Evolutionary conservation across 2,329 filamentous ascomycete species (phyloP).

Genomic region (Aspergillus sp.): DNA sequence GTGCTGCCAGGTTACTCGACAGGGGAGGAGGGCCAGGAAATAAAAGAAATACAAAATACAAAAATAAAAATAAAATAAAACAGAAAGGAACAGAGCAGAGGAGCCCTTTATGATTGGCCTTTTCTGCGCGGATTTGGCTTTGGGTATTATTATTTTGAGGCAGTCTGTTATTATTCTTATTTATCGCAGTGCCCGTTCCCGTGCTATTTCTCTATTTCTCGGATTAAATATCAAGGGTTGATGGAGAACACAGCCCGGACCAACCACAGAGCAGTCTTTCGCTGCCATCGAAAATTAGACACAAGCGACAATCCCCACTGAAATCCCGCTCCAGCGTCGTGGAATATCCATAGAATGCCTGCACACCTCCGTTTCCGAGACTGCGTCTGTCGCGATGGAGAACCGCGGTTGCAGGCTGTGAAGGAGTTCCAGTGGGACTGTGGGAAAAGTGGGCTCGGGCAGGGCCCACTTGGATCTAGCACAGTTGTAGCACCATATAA

Average conservation of each 20-base stretch:
- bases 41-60: no score
- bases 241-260: constrained; percentile 7
- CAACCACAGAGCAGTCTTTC: constrained; percentile 1
- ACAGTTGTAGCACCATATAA: neutral
- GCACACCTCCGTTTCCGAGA: neutral
- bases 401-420: constrained; percentile 21
- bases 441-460: neutral
- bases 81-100: neutral
- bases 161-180: constrained; percentile 5
- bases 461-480: neutral
- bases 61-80: no score
- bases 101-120: constrained; percentile 4
- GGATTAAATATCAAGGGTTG: constrained; percentile 8
- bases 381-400: constrained; percentile 8
- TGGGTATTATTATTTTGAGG: constrained; percentile 5
- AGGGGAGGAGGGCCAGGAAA: constrained; percentile 8
- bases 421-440: constrained; percentile 19
- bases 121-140: neutral
- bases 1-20: constrained; percentile 17
- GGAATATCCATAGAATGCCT: neutral
- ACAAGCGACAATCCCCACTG: neutral
- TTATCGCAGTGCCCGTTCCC: neutral
- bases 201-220: neutral
- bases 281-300: neutral
- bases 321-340: constrained; percentile 12